Conservation (phyloP, 2,329 filamentous ascomycete genomes). For the Aplosporella prunicola region DNA sequence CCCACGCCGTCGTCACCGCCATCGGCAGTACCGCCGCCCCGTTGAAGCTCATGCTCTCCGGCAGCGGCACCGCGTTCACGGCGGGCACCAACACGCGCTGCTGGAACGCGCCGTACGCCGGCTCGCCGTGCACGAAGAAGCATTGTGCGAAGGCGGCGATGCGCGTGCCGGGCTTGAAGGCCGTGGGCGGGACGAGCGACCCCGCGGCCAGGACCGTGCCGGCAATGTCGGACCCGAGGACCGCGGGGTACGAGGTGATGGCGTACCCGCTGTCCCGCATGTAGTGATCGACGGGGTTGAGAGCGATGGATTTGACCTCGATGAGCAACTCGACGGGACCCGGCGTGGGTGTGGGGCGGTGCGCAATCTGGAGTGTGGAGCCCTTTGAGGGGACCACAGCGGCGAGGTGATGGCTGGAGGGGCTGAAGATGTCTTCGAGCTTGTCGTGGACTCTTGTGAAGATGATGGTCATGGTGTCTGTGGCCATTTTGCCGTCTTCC, state of each 20-base stretch:
- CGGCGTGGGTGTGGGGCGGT: constrained; percentile 36
- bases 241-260: constrained; percentile 33
- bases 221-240: constrained; percentile 35
- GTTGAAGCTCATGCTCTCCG: constrained; percentile 18
- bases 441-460: no score
- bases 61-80: constrained; percentile 18
- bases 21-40: constrained; percentile 50
- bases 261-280: constrained; percentile 37
- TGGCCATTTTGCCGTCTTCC: no score
- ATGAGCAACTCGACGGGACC: constrained; percentile 40
- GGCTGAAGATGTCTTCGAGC: no score
- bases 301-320: constrained; percentile 38
- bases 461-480: no score
- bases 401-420: constrained; percentile 2
- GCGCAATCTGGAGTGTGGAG: constrained; percentile 27
- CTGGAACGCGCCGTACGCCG: constrained; percentile 42
- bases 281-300: constrained; percentile 39
- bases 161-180: constrained; percentile 18
- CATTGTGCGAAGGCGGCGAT: constrained; percentile 14
- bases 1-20: constrained; percentile 47
- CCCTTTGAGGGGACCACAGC: constrained; percentile 8
- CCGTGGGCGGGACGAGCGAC: constrained; percentile 24
- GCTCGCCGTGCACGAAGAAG: constrained; percentile 48
- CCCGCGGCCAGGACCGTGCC: constrained; percentile 38
- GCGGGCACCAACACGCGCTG: constrained; percentile 33